Base-by-base conservation (phyloP, 1,284 basidiomycete genomes). In the Ustilago loliicola region DNA sequence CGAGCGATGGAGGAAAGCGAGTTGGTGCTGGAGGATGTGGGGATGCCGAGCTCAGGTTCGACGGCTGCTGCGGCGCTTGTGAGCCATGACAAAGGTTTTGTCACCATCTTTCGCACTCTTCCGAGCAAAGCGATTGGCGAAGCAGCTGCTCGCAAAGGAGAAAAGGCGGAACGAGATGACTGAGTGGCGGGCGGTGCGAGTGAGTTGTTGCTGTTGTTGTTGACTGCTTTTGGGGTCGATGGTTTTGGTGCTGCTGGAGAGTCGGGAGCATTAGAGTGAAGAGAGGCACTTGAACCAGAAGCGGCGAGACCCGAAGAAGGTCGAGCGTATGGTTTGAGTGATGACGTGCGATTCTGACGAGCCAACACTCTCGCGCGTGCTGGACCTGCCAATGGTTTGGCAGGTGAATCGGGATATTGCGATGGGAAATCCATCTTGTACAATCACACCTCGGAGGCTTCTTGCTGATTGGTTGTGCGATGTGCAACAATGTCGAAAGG, bases 51-150 rank as follows among this genome's bases (percentile, higher is more conserved):
- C 4, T 74, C 68, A 8, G 61, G 67, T 52, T 74, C 62, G 17
- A 73, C 61, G 2, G 66, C 55, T 7, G 70, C 48, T 11, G 62
- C 54, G 17, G 66, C 76, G 34, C 67, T 52, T 11, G 72, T 70
- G 40, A 81, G 66, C 80, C 80, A 81, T 5, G 76, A 70, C 15
- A 81, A 45, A 8, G 80, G 80, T 50, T 66, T 75, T 56, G 80
- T 47, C 29, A 81, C 74, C 61, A 73, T 78, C 52, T 80, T 76
- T 27, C 74, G 64, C 9, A 81, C 69, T 54, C 79, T 80, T 13
- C 74, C 73, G 38, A 81, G 61, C 47, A 81, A 47, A 13, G 76
- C 76, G 32, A 74, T 64, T 48, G 76, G 76, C 2, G 76, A 66
- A 23, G 75, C 70, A n/a, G 76, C 71, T 4, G 62, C 74, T 19